Evolutionary conservation across 495 filamentous ascomycete species (phyloP).

Genomic region (Podospora didyma): DNA sequence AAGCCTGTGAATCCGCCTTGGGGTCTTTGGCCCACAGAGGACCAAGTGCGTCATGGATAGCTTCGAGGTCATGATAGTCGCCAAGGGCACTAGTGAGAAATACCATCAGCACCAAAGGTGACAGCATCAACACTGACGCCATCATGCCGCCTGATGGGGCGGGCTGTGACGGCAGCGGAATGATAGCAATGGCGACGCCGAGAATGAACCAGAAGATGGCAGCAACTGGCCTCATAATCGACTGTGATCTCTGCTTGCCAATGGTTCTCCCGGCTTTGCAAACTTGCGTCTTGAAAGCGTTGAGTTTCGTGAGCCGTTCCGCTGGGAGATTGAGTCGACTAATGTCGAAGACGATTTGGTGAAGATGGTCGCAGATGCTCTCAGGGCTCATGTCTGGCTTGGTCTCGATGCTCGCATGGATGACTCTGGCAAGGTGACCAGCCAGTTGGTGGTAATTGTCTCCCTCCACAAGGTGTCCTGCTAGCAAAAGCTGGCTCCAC

Average conservation of each 20-base stretch:
- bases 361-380: no score
- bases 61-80: background rate
- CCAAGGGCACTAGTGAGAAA: background rate
- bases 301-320: background rate
- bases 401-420: no score
- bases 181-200: background rate
- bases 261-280: background rate
- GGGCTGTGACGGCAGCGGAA: background rate
- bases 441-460: no score
- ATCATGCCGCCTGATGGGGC: background rate
- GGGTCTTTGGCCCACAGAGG: background rate
- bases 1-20: no score
- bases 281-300: background rate
- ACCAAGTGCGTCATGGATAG: background rate
- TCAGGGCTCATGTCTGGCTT: no score
- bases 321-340: no score
- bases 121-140: background rate
- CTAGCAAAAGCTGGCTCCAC: no score
- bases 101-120: background rate
- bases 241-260: background rate
- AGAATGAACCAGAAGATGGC: background rate
- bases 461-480: no score
- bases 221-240: background rate
- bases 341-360: no score
- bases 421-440: no score